These are phyloP conservation scores for Chlorella ohadii DNA, from an alignment of 139 green algal genomes.

Conservation along the genomic window DNA sequence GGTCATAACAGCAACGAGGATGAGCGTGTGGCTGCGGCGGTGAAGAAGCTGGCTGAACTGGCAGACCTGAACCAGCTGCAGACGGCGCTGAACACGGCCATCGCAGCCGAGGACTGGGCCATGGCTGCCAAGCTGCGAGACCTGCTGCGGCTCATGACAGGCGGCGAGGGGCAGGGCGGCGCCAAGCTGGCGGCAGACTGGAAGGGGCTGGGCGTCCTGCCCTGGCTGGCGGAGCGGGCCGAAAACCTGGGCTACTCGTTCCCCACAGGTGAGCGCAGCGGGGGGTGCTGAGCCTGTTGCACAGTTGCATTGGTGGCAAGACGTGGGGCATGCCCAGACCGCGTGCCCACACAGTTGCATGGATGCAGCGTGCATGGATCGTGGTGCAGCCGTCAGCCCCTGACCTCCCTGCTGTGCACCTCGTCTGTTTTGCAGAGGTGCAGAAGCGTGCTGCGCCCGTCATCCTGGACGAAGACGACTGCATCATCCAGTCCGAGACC, in stretches of 20 bases:
- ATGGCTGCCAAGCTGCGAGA: constrained; percentile 61
- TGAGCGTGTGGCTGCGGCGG: background rate
- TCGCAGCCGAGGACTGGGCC: constrained; percentile 74
- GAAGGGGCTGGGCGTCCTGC: constrained; percentile 63
- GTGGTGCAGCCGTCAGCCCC: background rate
- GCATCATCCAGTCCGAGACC: constrained; percentile 71
- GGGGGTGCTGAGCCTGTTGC: background rate
- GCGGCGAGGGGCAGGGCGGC: background rate
- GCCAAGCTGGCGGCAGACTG: constrained; percentile 56
- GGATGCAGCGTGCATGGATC: background rate
- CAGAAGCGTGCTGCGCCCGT: constrained; percentile 68
- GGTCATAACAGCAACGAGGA: background rate
- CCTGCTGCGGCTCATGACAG: constrained; percentile 33
- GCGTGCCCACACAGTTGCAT: no score
- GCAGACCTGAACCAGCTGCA: constrained; percentile 80
- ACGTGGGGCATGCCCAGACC: no score
- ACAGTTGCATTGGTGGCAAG: no score
- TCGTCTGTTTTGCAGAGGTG: constrained; percentile 63
- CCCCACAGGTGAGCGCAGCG: constrained; percentile 62
- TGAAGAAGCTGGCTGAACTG: constrained; percentile 23
- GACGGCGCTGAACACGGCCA: constrained; percentile 76
- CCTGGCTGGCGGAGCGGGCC: constrained; percentile 80
- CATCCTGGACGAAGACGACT: constrained; percentile 66
- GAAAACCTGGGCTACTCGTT: constrained; percentile 74
- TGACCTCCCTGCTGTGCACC: background rate